Evolutionary conservation across 495 filamentous ascomycete genomes (phyloP).

Genomic region (Entonaema liquescens): DNA sequence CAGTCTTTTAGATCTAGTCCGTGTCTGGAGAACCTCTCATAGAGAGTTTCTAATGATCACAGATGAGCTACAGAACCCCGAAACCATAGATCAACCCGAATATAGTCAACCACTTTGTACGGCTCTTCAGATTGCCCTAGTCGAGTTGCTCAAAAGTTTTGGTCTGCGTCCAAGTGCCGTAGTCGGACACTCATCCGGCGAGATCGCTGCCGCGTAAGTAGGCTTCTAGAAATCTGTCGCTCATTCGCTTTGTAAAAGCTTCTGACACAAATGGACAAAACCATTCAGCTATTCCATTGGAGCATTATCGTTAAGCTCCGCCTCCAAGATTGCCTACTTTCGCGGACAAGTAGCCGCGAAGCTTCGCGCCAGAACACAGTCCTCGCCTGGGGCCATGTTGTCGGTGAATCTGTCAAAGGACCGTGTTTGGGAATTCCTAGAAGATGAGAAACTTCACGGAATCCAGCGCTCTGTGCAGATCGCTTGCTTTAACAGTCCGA

Average conservation of each 20-base stretch:
- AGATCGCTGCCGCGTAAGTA: background rate
- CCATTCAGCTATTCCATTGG: slow-evolving; percentile 1
- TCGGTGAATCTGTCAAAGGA: slow-evolving; percentile 48
- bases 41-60: no score
- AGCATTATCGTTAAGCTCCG: background rate
- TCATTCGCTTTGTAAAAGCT: no score
- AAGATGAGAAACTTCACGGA: no score
- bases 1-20: no score
- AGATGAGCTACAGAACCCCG: no score
- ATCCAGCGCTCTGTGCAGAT: no score
- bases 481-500: slow-evolving; percentile 60
- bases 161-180: background rate
- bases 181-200: background rate
- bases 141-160: background rate
- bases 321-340: slow-evolving; percentile 12
- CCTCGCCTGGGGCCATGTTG: slow-evolving; percentile 49
- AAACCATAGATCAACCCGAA: no score
- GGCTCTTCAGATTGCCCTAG: background rate
- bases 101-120: background rate
- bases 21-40: no score
- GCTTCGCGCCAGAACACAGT: background rate
- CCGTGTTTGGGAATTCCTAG: no score
- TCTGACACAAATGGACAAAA: no score
- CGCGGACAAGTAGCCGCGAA: slow-evolving; percentile 1
- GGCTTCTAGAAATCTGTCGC: no score